Conservation (phyloP, 2,329 filamentous ascomycete species). For the Falciphora oryzae region DNA sequence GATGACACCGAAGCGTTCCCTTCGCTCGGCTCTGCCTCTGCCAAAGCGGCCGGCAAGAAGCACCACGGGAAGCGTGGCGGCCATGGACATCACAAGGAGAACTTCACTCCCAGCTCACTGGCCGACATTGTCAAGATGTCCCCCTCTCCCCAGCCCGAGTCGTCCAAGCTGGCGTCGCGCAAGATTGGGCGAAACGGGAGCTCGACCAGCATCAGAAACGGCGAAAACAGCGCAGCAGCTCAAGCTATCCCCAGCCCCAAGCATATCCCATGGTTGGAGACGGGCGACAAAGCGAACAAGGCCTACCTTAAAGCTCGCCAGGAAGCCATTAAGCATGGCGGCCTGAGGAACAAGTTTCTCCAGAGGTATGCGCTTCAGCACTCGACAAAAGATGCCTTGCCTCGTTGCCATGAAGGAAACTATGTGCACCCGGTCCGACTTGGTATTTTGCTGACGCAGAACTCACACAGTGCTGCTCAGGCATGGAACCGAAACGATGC, state of each 20-base stretch:
- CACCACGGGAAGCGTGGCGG: constrained; percentile 88
- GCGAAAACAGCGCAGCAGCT: constrained; percentile 75
- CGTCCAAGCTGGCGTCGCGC: constrained; percentile 52
- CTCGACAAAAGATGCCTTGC: background rate
- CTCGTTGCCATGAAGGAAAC: background rate
- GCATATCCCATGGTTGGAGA: constrained; percentile 95
- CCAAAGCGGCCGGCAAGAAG: constrained; percentile 72
- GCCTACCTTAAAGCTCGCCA: constrained; percentile 91
- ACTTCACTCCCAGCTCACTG: constrained; percentile 65
- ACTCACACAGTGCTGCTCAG: constrained; percentile 69
- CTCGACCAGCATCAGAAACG: constrained; percentile 55
- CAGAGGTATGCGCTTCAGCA: constrained; percentile 60
- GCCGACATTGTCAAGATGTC: constrained; percentile 96
- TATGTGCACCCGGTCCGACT: no score
- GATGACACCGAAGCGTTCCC: constrained; percentile 97
- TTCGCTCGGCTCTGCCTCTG: constrained; percentile 68
- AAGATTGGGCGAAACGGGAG: constrained; percentile 59
- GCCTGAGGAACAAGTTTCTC: constrained; percentile 91
- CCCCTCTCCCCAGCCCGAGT: constrained; percentile 65
- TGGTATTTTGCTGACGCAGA: background rate
- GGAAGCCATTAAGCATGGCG: constrained; percentile 96
- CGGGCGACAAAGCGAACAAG: constrained; percentile 83
- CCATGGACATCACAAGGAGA: constrained; percentile 70
- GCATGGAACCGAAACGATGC: constrained; percentile 99
- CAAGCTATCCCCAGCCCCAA: constrained; percentile 82